Base-by-base conservation (phyloP, 495 filamentous ascomycete species). In the Platismatia glauca region DNA sequence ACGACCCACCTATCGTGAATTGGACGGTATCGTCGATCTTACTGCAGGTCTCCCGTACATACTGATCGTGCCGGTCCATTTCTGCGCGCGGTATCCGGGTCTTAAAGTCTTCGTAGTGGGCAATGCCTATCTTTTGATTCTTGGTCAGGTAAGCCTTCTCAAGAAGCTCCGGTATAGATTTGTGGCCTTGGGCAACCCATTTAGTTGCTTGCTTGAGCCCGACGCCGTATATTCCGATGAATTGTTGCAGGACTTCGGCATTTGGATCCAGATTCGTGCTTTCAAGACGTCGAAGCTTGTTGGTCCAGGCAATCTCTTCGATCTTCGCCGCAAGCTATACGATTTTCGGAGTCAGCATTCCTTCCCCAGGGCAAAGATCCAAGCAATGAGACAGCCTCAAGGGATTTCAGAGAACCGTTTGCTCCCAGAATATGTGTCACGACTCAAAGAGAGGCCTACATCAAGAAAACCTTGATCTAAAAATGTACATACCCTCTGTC, bases 291-390 rank as follows among this genome's bases (percentile, higher is more conserved):
- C 83, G 80, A 0, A 98, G 83, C 18, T 78, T 78, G 69, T 91
- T 83, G 0, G 93, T 97, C 59, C 74, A 71, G 7, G 83, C 90
- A 55, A 97, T 96, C 69, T 98, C 94, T 68, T 95, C 88, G 60
- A 98, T 96, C 68, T 97, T 97, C 46, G 80, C 78, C 0, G 94
- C 94, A 20, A 98, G 72, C n/a, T n/a, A n/a, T n/a, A n/a, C n/a
- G n/a, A n/a, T n/a, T n/a, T n/a, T n/a, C n/a, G n/a, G n/a, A n/a
- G n/a, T n/a, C n/a, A n/a, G n/a, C n/a, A n/a, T n/a, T n/a, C n/a
- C n/a, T n/a, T n/a, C n/a, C n/a, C n/a, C n/a, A n/a, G n/a, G n/a
- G n/a, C n/a, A n/a, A n/a, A n/a, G n/a, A n/a, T n/a, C n/a, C n/a
- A n/a, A n/a, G n/a, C n/a, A n/a, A n/a, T n/a, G n/a, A n/a, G n/a